Base-by-base conservation (phyloP, 352 stramenopile species). In the Saprolegnia diclina region DNA sequence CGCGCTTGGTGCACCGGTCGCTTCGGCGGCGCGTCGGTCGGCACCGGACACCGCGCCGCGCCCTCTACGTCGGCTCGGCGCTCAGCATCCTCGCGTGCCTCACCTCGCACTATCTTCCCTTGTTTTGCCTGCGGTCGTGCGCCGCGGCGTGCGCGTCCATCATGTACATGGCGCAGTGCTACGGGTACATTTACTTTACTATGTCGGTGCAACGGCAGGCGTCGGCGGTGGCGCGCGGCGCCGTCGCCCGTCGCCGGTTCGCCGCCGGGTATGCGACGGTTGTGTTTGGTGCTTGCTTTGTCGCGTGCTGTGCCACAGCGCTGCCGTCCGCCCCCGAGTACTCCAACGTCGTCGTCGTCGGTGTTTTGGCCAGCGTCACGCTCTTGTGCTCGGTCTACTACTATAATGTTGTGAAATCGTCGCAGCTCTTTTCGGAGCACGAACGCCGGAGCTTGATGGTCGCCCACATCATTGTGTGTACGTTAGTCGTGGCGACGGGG, bases 381-480 rank as follows among this genome's bases (percentile, higher is more conserved):
- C 6, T 26, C 3, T 6, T 7, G 18, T 6, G 14, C 16, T 37
- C 56, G 11, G 40, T 46, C 35, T 64, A 52, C 35, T 64, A 64
- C 16, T 29, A 21, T n/a, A 18, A 5, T 21, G 24, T 29, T 18
- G 56, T 48, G 19, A 35, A 40, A 13, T 4, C 1, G 0, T n/a
- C 32, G 38, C 56, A 64, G 22, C 45, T 48, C 26, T 64, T 52
- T 19, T 64, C 56, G 11, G 29, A 64, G 9, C 11, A 32, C 29
- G 56, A 64, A 35, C 56, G 56, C 13, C 18, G 42, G 32, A 50
- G 56, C 35, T 32, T 64, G 1, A 46, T 64, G 29, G 38, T 64
- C 42, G 56, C 56, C 1, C 56, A 64, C 32, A 37, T 64, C 35
- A 52, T 64, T 21, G 16, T 64, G 38, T 64, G 56, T 64, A 64